Evolutionary conservation across 2,329 filamentous ascomycete genomes (phyloP).

Genomic region (Blumeriella jaapii): DNA sequence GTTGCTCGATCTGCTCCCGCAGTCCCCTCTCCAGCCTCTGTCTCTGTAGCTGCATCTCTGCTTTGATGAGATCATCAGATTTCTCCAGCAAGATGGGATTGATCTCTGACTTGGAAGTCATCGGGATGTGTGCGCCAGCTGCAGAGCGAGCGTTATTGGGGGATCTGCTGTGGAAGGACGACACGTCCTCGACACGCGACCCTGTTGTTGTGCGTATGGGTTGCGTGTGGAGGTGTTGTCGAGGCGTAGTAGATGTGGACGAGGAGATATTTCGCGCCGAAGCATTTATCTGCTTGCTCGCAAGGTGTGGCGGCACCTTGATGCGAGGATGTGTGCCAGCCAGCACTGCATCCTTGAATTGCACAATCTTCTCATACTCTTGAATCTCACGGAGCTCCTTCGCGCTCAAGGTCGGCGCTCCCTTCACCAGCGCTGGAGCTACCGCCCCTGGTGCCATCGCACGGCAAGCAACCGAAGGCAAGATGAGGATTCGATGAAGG

Average conservation of each 20-base stretch:
- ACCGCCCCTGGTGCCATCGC: constrained; percentile 30
- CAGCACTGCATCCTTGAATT: constrained; percentile 69
- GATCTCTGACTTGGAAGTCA: constrained; percentile 52
- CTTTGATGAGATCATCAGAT: constrained; percentile 71
- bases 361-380: constrained; percentile 71
- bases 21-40: constrained; percentile 69
- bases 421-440: constrained; percentile 23
- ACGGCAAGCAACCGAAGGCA: constrained; percentile 7
- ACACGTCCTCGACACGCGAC: constrained; percentile 15
- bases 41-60: constrained; percentile 69
- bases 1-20: constrained; percentile 65
- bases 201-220: constrained; percentile 9
- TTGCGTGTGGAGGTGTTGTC: constrained; percentile 13
- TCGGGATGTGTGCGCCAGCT: constrained; percentile 26
- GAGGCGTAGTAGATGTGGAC: constrained; percentile 17
- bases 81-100: constrained; percentile 79
- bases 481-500: constrained; percentile 14
- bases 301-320: constrained; percentile 39
- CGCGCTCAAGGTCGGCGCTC: constrained; percentile 29
- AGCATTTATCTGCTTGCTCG: constrained; percentile 22
- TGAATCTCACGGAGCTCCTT: constrained; percentile 45
- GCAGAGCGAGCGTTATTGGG: constrained; percentile 22
- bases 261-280: constrained; percentile 18
- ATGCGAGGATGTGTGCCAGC: constrained; percentile 61
- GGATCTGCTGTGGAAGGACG: constrained; percentile 18